A percentile compares a stretch with the other conserved stretches of the same genome.
These are phyloP conservation scores for Monosporascus sp. DNA, from an alignment of 2,329 filamentous ascomycete species.

Conservation along the genomic window DNA sequence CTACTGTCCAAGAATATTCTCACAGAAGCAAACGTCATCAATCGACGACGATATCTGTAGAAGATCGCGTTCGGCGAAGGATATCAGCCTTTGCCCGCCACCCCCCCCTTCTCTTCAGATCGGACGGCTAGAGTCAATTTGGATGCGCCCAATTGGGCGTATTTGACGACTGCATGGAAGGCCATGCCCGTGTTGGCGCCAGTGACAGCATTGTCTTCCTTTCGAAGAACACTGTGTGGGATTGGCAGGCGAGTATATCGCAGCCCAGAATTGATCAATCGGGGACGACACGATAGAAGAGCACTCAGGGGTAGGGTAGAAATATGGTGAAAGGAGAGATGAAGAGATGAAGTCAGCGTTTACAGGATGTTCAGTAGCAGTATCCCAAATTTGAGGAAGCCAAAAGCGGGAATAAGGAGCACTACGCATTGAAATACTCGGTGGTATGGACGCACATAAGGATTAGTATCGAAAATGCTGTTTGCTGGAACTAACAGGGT, in stretches of 20 bases:
- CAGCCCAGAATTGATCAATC: background rate
- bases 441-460: too few relatives aligned
- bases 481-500: too few relatives aligned
- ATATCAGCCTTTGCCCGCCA: constrained; percentile 2
- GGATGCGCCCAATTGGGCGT: constrained; percentile 1
- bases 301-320: too few relatives aligned
- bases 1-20: constrained; percentile 32
- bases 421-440: too few relatives aligned
- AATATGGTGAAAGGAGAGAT: too few relatives aligned
- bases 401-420: too few relatives aligned
- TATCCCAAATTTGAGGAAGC: too few relatives aligned
- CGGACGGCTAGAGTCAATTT: constrained; percentile 6
- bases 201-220: constrained; percentile 7
- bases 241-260: background rate
- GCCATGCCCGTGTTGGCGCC: constrained; percentile 7
- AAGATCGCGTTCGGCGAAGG: constrained; percentile 20
- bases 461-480: too few relatives aligned
- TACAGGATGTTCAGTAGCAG: too few relatives aligned
- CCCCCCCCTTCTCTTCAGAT: constrained; percentile 3
- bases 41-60: constrained; percentile 34
- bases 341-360: too few relatives aligned
- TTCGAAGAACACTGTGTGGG: background rate
- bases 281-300: background rate
- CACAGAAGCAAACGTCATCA: constrained; percentile 40
- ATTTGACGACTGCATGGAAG: constrained; percentile 5